Evolutionary conservation across 2,329 filamentous ascomycete species (phyloP), one percentile per base, ranked within the genome.

Genomic region (Myriosclerotinia duriaeana): DNA sequence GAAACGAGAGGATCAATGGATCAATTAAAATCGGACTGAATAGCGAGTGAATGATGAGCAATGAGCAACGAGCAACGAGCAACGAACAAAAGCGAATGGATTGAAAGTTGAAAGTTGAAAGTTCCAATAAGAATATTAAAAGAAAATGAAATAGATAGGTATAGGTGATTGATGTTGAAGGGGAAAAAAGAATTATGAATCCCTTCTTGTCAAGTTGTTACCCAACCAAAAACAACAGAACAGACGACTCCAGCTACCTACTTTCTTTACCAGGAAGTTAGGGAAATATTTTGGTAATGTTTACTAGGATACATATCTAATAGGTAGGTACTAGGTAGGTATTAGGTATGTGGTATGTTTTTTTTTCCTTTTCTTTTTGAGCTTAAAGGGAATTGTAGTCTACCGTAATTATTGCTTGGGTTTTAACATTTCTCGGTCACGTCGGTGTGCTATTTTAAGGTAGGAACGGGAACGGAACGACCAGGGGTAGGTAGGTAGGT

Each of bases 71-170:
- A 53, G 12, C 17, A 50, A n/a, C n/a, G 30, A 34, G 30, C 30
- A 34, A 34, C 30, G 30, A 34, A 34, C 5, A 44, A 60, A 60
- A 48, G 63, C 63, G 54, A 65, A 26, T 65, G 63, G 60, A 17
- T 58, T 38, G 34, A 40, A 38, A 14, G 53, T 30, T 38, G n/a
- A 17, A 36, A 11, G 40, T 42, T 42, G 2, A 54, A 54, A 20
- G 26, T 59, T 44, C 40, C 40, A 14, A 42, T 11, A 42, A 14
- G 7, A 2, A 15, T 14, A 42, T 11, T 1, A 42, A 15, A 42
- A 42, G 11, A 46, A 46, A 1, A 20, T 6, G 15, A 46, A 46
- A 42, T 2, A 42, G 15, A 42, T 42, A 42, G 40, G 15, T 62
- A 8, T 17, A 40, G 12, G 48, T 42, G 42, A 6, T 36, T 60